A percentile compares a stretch with the other conserved stretches of the same genome.
phyloP scores from a whole-genome alignment of 2,329 filamentous ascomycete genomes.

The Catunica adiposa region DNA sequence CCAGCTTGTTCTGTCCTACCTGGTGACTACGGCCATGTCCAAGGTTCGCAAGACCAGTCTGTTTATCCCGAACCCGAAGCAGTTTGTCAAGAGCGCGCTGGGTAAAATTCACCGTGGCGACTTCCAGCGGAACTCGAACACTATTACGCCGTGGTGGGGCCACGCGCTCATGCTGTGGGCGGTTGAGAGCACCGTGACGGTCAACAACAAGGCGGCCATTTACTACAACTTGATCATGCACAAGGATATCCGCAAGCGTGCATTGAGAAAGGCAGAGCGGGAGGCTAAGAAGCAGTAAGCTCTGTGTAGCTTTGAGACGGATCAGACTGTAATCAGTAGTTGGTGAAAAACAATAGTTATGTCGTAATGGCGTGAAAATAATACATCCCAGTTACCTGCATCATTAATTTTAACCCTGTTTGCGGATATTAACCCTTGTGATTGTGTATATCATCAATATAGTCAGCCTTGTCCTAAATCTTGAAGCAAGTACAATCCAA shows the following conservation, averaged over 20 bases:
- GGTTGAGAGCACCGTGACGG: constrained; percentile 42
- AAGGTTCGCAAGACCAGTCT: constrained; percentile 71
- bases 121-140: constrained; percentile 63
- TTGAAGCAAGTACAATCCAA: too few relatives aligned
- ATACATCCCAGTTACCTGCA: too few relatives aligned
- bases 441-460: not conserved
- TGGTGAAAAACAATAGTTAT: too few relatives aligned
- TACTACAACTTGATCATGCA: constrained; percentile 53
- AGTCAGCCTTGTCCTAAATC: not conserved
- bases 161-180: constrained; percentile 81
- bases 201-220: constrained; percentile 31
- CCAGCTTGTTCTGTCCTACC: constrained; percentile 80
- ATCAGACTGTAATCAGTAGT: too few relatives aligned
- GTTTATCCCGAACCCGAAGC: constrained; percentile 63
- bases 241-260: constrained; percentile 62
- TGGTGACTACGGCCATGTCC: constrained; percentile 92
- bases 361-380: not conserved
- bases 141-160: constrained; percentile 84
- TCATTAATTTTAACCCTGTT: too few relatives aligned
- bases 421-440: too few relatives aligned
- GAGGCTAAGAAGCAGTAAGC: constrained; percentile 49
- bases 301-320: not conserved
- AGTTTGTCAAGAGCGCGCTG: constrained; percentile 65
- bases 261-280: constrained; percentile 67
- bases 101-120: constrained; percentile 61